Conservation (phyloP, 306 rosid genomes). For the Biancaea sappan region DNA sequence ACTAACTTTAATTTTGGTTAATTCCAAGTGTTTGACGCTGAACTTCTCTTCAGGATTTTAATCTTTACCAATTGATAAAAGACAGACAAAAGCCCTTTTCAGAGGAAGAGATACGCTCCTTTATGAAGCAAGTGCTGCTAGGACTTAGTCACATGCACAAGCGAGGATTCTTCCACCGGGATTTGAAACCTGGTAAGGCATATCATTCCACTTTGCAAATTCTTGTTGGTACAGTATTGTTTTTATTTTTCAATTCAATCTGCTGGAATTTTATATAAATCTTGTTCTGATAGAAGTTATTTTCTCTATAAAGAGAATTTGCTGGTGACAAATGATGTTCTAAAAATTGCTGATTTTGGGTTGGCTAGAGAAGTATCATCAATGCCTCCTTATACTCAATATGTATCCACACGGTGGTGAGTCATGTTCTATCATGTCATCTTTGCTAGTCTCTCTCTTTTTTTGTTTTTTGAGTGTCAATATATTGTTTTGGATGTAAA, state of each 20-base stretch:
- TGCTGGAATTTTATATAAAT: constrained; percentile 20
- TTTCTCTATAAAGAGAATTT: constrained; percentile 61
- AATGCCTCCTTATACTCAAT: constrained; percentile 88
- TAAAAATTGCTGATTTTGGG: constrained; percentile 90
- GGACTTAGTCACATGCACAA: constrained; percentile 80
- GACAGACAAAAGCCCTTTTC: constrained; percentile 68
- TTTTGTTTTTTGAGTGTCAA: no score
- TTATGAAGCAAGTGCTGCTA: constrained; percentile 67
- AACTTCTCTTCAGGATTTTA: constrained; percentile 61
- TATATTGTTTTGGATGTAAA: not conserved
- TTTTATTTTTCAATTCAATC: constrained; percentile 10
- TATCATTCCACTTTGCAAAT: constrained; percentile 3
- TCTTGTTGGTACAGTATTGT: constrained; percentile 21
- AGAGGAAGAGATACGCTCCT: constrained; percentile 71
- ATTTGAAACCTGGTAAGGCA: constrained; percentile 76
- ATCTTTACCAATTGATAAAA: constrained; percentile 80
- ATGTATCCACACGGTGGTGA: constrained; percentile 95
- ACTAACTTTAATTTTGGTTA: constrained; percentile 12
- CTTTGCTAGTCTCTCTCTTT: constrained; percentile 20
- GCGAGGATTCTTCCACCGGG: constrained; percentile 80
- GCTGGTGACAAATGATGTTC: constrained; percentile 75
- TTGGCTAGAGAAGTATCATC: constrained; percentile 88
- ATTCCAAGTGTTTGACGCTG: constrained; percentile 37
- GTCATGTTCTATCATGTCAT: constrained; percentile 37
- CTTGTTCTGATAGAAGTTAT: constrained; percentile 15